Percentiles rank a stretch among this genome's conserved stretches.
Evolutionary conservation across 2,329 filamentous ascomycete species (phyloP).

Genomic region (Macrophomina tecta): DNA sequence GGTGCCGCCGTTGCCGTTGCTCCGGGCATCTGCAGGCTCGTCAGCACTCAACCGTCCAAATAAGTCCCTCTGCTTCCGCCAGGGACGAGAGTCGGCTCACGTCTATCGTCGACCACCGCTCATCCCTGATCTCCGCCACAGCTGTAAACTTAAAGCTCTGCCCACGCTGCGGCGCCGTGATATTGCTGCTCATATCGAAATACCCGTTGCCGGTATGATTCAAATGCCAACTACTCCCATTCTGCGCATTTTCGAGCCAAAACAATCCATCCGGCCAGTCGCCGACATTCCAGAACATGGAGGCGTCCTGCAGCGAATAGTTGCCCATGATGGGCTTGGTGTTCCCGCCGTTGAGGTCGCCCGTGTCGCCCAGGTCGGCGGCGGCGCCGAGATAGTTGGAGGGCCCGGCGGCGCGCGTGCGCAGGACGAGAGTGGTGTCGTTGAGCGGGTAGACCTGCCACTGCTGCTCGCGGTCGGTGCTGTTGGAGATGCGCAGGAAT

Average conservation of each 20-base stretch:
- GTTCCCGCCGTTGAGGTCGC: not conserved
- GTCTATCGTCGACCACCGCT: conserved; percentile 20
- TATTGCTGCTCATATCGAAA: conserved; percentile 23
- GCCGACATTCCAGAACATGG: conserved; percentile 26
- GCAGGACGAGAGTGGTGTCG: conserved; percentile 19
- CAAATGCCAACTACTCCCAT: conserved; percentile 25
- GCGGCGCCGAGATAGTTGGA: conserved; percentile 23
- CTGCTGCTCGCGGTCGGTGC: conserved; percentile 13
- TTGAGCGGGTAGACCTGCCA: conserved; percentile 28
- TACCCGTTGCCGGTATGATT: conserved; percentile 4
- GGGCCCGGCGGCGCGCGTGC: conserved; percentile 20
- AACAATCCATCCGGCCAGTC: conserved; percentile 24
- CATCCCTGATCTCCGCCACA: conserved; percentile 13
- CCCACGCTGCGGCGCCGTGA: conserved; percentile 15
- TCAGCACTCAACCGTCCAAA: not conserved
- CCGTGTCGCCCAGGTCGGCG: not conserved
- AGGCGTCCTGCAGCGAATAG: not conserved
- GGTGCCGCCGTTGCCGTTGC: conserved; percentile 4
- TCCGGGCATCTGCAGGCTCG: not conserved
- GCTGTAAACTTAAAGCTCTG: conserved; percentile 25
- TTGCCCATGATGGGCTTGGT: conserved; percentile 25
- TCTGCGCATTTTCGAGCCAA: conserved; percentile 26
- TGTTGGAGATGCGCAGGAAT: conserved; percentile 20
- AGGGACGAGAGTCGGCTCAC: not conserved
- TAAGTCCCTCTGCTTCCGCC: not conserved